Conservation (phyloP, 2,329 filamentous ascomycete genomes). For the Colletotrichum tanaceti region DNA sequence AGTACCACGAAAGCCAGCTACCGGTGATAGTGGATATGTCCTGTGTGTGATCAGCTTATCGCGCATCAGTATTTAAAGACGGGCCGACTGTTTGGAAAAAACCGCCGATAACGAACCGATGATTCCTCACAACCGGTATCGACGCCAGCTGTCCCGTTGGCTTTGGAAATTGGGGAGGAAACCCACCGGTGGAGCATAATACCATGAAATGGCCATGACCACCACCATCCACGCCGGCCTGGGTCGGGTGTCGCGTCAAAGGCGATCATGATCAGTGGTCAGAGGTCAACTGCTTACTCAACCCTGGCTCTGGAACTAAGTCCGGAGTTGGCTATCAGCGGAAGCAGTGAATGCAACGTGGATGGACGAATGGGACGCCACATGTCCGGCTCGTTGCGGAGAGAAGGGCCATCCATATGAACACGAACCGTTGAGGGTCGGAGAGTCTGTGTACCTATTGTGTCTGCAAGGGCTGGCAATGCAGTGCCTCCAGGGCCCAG, state of each 20-base stretch:
- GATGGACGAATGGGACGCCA: neutral
- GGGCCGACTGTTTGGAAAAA: too few species aligned
- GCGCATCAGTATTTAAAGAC: too few species aligned
- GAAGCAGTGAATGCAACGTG: neutral
- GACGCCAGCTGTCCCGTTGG: neutral
- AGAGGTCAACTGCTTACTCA: neutral
- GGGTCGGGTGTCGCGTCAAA: neutral
- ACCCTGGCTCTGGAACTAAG: too few species aligned
- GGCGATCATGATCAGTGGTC: neutral
- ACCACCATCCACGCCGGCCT: neutral
- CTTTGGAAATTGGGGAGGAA: neutral
- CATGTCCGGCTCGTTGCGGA: conserved; percentile 3
- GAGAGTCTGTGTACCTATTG: neutral
- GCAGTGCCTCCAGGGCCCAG: neutral
- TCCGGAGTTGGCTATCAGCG: neutral
- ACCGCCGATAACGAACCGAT: neutral
- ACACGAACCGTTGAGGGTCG: neutral
- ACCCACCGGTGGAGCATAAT: neutral
- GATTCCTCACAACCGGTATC: neutral
- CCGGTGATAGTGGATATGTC: too few species aligned
- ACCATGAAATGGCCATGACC: neutral
- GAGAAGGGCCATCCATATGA: neutral
- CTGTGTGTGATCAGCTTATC: too few species aligned
- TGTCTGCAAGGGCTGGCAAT: conserved; percentile 2
- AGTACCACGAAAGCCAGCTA: too few species aligned